Evolutionary conservation across 441 rosid species (phyloP), one percentile per base, ranked within the genome.

Genomic region (Adansonia rubrostipa): DNA sequence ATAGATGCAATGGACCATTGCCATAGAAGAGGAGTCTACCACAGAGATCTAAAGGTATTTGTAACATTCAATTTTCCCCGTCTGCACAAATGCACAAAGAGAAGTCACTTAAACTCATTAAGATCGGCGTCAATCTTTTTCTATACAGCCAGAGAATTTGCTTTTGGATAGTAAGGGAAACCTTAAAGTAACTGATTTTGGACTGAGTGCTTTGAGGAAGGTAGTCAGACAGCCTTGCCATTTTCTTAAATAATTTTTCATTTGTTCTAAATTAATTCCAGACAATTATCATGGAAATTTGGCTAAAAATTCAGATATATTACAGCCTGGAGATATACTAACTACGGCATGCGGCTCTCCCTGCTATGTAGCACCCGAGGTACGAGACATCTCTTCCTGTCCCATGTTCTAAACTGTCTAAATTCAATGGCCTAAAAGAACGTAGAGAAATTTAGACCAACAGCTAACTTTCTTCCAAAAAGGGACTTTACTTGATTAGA

Each of bases 341-440:
- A 86, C 92, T 13, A 96, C 98, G 64, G 92, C 98, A 44, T 94
- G 97, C 68, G 97, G 98, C 22, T 94, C 99, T 66, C 98, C 97
- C 0, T 92, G 96, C 85, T 93, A 96, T 60, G 93, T 91, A 63
- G 97, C 98, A 76, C 97, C 99, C 0, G 99, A 96, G 97, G 98
- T 93, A 75, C 82, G 80, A 71, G 7, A 58, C 65, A 13, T 42
- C 66, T n/a, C 71, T n/a, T 75, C 69, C 4, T 17, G 48, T 75
- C 50, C 9, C 47, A 48, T 8, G 10, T 20, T 20, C 10, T 61
- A 44, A 58, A 48, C 24, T 67, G 13, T n/a, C 6, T 58, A 50
- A 64, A 68, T 42, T 56, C 48, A 73, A 65, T 10, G 9, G 22
- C 17, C 71, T 44, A 65, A 40, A 53, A 36, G 24, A 19, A 19